Percentiles rank a stretch among this genome's conserved stretches.
These are phyloP conservation scores for Metschnikowia gelsemii DNA, from an alignment of 805 yeast species.

Conservation along the genomic window DNA sequence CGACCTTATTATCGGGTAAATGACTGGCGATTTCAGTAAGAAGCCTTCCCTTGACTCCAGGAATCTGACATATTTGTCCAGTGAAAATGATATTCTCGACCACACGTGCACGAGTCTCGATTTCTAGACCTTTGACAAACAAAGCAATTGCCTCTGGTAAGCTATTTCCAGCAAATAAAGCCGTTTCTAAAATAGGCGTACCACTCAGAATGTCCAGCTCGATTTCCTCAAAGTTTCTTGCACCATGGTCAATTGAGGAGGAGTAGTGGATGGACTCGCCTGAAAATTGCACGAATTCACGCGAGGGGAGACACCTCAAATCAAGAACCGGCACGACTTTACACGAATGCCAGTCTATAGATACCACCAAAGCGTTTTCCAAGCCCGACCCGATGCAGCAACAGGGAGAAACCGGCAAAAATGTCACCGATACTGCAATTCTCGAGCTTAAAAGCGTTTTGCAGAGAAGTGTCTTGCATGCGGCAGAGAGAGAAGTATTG, in stretches of 20 bases:
- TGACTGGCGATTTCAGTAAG: conserved; percentile 8
- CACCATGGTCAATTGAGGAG: neutral
- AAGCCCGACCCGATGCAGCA: conserved; percentile 16
- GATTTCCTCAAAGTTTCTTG: conserved; percentile 5
- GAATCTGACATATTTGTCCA: conserved; percentile 10
- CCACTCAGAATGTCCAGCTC: conserved; percentile 4
- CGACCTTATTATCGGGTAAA: conserved; percentile 5
- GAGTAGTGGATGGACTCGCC: conserved; percentile 16
- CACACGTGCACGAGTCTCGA: conserved; percentile 15
- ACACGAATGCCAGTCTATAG: conserved; percentile 17
- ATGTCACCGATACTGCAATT: conserved; percentile 14
- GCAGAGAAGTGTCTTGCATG: conserved; percentile 14
- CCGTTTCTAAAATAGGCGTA: neutral
- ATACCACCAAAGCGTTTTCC: conserved; percentile 16
- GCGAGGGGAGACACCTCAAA: conserved; percentile 7
- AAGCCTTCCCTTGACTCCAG: conserved; percentile 12
- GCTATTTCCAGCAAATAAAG: conserved; percentile 1
- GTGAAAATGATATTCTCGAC: conserved; percentile 15
- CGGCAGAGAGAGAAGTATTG: conserved; percentile 11
- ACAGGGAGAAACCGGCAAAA: conserved; percentile 17
- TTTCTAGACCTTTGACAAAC: conserved; percentile 2
- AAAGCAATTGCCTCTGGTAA: conserved; percentile 6
- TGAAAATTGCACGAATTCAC: conserved; percentile 7
- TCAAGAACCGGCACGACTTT: conserved; percentile 13
- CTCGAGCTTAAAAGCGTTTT: conserved; percentile 8